A percentile compares a stretch with the other conserved stretches of the same genome.
phyloP scores from a whole-genome alignment of 768 basidiomycete genomes.

The Lactifluus pinguis region DNA sequence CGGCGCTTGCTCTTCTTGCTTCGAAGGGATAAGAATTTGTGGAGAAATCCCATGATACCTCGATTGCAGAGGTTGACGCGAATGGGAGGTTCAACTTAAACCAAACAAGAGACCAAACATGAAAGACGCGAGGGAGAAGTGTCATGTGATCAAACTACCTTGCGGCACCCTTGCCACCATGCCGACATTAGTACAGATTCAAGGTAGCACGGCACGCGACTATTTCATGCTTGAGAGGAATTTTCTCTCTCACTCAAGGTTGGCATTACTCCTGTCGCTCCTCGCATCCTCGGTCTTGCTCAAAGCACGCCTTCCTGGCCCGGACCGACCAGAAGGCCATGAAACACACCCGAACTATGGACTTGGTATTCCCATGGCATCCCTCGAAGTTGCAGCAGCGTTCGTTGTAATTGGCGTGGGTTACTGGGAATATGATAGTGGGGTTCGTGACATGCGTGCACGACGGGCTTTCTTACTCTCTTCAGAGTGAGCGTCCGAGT shows the following conservation, averaged over 20 bases:
- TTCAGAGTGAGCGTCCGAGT: slow-evolving; percentile 39
- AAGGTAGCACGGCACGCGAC: slow-evolving; percentile 51
- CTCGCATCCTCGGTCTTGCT: slow-evolving; percentile 58
- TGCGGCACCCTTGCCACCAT: slow-evolving; percentile 11
- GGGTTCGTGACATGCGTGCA: slow-evolving; percentile 45
- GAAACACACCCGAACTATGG: slow-evolving; percentile 22
- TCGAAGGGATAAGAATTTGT: slow-evolving; percentile 59
- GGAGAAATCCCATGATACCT: slow-evolving; percentile 54
- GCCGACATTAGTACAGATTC: slow-evolving; percentile 20
- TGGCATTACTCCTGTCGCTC: slow-evolving; percentile 54
- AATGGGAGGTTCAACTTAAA: neutral
- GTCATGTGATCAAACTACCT: slow-evolving; percentile 1
- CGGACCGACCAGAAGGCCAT: slow-evolving; percentile 18
- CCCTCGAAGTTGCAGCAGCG: slow-evolving; percentile 45
- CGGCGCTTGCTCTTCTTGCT: slow-evolving; percentile 46
- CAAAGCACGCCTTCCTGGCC: slow-evolving; percentile 40
- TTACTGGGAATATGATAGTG: slow-evolving; percentile 56
- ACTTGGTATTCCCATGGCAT: slow-evolving; percentile 40
- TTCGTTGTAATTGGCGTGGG: slow-evolving; percentile 48
- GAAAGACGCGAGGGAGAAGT: neutral
- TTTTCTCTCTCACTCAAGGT: slow-evolving; percentile 56
- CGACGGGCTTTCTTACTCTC: slow-evolving; percentile 52
- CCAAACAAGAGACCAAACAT: slow-evolving; percentile 14
- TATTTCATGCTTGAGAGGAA: slow-evolving; percentile 77
- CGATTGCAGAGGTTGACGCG: neutral